A percentile compares a stretch with the other conserved stretches of the same genome.
These are phyloP conservation scores for Lactarius vividus DNA, from an alignment of 768 basidiomycete species.

Conservation along the genomic window DNA sequence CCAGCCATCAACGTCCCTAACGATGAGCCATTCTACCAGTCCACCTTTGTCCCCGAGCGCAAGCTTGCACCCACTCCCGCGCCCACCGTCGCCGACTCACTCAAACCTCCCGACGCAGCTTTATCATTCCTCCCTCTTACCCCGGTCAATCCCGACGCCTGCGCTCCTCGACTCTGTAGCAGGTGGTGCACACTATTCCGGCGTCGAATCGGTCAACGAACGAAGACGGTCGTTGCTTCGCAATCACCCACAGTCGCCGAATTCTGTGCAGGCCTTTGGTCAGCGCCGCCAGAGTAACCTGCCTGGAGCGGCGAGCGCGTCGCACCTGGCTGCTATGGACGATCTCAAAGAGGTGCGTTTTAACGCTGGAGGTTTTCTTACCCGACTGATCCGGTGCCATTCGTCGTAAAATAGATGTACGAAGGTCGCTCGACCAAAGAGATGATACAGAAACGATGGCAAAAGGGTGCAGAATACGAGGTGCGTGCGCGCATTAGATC, in stretches of 20 bases:
- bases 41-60: neutral
- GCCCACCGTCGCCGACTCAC: conserved; percentile 12
- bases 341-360: conserved; percentile 49
- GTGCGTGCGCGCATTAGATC: conserved; percentile 42
- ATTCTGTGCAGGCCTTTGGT: neutral
- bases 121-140: conserved; percentile 46
- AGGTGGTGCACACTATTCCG: conserved; percentile 62
- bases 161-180: conserved; percentile 56
- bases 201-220: conserved; percentile 41
- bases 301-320: conserved; percentile 23
- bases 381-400: neutral
- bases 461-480: conserved; percentile 54
- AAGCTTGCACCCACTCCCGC: neutral
- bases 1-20: neutral
- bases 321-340: conserved; percentile 48
- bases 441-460: conserved; percentile 54
- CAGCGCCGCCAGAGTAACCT: conserved; percentile 16
- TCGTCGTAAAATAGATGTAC: conserved; percentile 39
- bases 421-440: conserved; percentile 51
- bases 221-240: conserved; percentile 18
- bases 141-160: conserved; percentile 44
- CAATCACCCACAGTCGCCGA: conserved; percentile 5
- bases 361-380: too few species aligned
- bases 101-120: conserved; percentile 41
- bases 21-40: neutral